phyloP scores from a whole-genome alignment of 371 early-diverging fungal genomes.

The Mucor mucedo region DNA sequence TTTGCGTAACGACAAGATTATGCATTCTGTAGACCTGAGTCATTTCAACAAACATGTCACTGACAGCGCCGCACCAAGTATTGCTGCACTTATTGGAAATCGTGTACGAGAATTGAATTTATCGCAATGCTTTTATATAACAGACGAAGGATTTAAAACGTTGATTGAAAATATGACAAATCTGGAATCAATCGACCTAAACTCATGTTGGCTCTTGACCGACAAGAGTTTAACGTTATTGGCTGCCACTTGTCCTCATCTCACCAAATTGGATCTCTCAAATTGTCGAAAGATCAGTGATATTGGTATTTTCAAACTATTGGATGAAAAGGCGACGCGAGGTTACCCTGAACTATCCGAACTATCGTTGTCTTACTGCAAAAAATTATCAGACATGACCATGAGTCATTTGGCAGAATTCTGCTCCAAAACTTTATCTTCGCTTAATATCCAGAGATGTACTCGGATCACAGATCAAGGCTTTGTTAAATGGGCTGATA shows the following conservation, averaged over 20 bases:
- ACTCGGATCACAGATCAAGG: conserved; percentile 77
- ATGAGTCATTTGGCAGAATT: conserved; percentile 54
- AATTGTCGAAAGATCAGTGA: conserved; percentile 86
- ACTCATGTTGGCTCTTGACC: conserved; percentile 82
- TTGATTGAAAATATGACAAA: conserved; percentile 41
- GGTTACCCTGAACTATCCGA: conserved; percentile 42
- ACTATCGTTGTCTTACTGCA: conserved; percentile 75
- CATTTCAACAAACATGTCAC: conserved; percentile 48
- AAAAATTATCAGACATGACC: conserved; percentile 69
- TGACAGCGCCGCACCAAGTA: conserved; percentile 30
- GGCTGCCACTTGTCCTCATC: conserved; percentile 44
- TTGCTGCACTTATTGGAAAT: conserved; percentile 22
- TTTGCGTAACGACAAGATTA: conserved; percentile 30
- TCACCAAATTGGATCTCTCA: conserved; percentile 65
- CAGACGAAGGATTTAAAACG: conserved; percentile 50
- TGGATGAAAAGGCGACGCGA: conserved; percentile 25
- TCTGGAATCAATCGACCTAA: conserved; percentile 62
- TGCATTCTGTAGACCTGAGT: conserved; percentile 49
- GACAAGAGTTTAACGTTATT: conserved; percentile 63
- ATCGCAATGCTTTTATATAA: conserved; percentile 56
- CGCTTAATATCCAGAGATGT: conserved; percentile 78
- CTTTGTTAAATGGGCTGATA: conserved; percentile 58
- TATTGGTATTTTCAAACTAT: conserved; percentile 56
- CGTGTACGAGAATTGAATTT: conserved; percentile 35
- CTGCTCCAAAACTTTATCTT: conserved; percentile 40